Percentiles rank a stretch among this genome's conserved stretches.
Conservation (phyloP, 768 basidiomycete genomes). For the Boletellus ananas region DNA sequence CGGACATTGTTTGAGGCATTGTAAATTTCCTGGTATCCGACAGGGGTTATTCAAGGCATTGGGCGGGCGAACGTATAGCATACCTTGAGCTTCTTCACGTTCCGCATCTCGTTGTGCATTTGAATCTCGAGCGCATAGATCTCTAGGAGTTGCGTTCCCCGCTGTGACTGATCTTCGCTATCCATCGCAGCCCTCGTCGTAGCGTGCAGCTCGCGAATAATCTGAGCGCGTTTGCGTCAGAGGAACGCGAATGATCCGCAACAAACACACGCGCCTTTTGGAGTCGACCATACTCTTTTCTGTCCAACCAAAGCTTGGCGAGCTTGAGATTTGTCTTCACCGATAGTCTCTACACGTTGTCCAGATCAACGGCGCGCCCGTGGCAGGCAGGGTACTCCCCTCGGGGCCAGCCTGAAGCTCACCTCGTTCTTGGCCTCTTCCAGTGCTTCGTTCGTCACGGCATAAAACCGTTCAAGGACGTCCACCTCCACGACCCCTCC, state of each 20-base stretch:
- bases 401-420: slow-evolving; percentile 12
- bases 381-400: neutral
- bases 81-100: slow-evolving; percentile 95
- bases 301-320: slow-evolving; percentile 95
- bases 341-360: slow-evolving; percentile 65
- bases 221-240: slow-evolving; percentile 36
- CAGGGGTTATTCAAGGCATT: neutral
- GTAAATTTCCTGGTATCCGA: slow-evolving; percentile 83
- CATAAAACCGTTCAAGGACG: slow-evolving; percentile 92
- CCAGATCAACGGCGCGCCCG: neutral
- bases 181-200: slow-evolving; percentile 60
- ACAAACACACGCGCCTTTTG: slow-evolving; percentile 53
- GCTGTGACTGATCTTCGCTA: slow-evolving; percentile 82
- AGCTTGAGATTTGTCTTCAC: slow-evolving; percentile 96
- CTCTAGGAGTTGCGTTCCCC: slow-evolving; percentile 91
- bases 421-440: slow-evolving; percentile 97
- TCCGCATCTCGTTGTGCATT: slow-evolving; percentile 97
- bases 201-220: slow-evolving; percentile 71
- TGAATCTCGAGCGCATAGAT: slow-evolving; percentile 99
- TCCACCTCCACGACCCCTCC: slow-evolving; percentile 77
- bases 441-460: slow-evolving; percentile 83
- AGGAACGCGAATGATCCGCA: neutral
- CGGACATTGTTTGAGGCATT: slow-evolving; percentile 90
- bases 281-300: slow-evolving; percentile 84
- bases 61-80: neutral